Conservation (phyloP, 164 flowering plant species). For the Malania oleifera region DNA sequence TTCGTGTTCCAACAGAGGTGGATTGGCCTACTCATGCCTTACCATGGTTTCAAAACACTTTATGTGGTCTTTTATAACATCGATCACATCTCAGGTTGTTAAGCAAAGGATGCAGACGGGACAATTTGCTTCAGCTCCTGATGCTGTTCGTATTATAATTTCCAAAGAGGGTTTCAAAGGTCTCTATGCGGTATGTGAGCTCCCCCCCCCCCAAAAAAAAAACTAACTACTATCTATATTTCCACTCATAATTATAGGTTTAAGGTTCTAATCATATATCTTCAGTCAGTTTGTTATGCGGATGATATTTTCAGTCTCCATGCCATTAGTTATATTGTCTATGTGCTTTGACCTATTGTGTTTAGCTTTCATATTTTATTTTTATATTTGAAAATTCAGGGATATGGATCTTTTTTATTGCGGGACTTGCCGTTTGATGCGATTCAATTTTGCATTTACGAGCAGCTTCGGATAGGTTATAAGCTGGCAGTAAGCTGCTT, state of each 20-base stretch:
- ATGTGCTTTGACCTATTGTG: slow-evolving; percentile 1
- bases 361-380: too few species aligned
- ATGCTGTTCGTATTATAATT: neutral
- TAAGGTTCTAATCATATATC: too few species aligned
- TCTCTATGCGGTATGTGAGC: neutral
- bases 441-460: slow-evolving; percentile 95
- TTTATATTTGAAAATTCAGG: slow-evolving; percentile 39
- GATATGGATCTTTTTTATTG: slow-evolving; percentile 85
- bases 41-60: too few species aligned
- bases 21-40: too few species aligned
- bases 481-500: slow-evolving; percentile 69
- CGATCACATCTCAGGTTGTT: too few species aligned
- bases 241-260: too few species aligned
- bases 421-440: slow-evolving; percentile 99
- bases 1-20: slow-evolving; percentile 2
- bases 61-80: too few species aligned
- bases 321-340: too few species aligned
- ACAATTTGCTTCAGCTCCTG: neutral
- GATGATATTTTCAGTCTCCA: too few species aligned
- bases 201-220: too few species aligned
- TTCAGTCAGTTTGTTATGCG: too few species aligned
- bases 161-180: slow-evolving; percentile 6
- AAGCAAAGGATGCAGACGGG: slow-evolving; percentile 8
- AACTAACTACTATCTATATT: too few species aligned
- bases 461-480: slow-evolving; percentile 92